Evolutionary conservation across 2,329 filamentous ascomycete genomes (phyloP), one percentile per base, ranked within the genome.

Genomic region (Calonectria pseudoturangicola): DNA sequence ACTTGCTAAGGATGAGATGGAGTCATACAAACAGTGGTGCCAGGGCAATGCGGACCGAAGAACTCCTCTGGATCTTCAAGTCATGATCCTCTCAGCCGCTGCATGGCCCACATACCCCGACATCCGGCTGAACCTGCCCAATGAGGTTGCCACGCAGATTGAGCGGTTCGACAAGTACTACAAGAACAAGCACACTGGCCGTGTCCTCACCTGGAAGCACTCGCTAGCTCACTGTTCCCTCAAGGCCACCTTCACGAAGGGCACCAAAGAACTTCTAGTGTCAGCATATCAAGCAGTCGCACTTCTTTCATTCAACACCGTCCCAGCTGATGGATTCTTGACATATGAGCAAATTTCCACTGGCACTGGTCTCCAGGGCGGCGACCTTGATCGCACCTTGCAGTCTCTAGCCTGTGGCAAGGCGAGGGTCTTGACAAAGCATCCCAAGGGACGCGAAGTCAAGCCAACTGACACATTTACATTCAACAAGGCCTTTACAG

Each of bases 321-420:
- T 93, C 12, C 71, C 80, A 0, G 74, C 81, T 1, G 90, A 90
- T 41, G 92, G 91, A 54, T 89, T 92, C 68, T 86, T 98, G 41
- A 89, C 90, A 10, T 98, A 98, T 84, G 84, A 89, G 41, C 92
- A 96, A 76, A 94, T 99, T 64, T 89, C 93, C 69, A 88, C 92
- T 50, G 91, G 92, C 27, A 97, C 95, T 0, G 93, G 92, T 30
- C 89, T 98, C 15, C 89, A 92, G 47, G 94, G 94, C 66, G 87
- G 88, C 41, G 95, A 98, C 81, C 91, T 99, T 27, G 92, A 94
- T 78, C 94, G 97, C 71, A 99, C 97, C 0, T 90, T 99, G 18
- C 97, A 99, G 84, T 98, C 96, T 5, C 92, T 99, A 39, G 97
- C 97, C 3, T 98, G 96, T 82, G 96, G 94, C 75, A 97, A 95